A percentile compares a stretch with the other conserved stretches of the same genome.
Evolutionary conservation across 352 stramenopile species (phyloP).

Genomic region (Phytophthora ohioensis): DNA sequence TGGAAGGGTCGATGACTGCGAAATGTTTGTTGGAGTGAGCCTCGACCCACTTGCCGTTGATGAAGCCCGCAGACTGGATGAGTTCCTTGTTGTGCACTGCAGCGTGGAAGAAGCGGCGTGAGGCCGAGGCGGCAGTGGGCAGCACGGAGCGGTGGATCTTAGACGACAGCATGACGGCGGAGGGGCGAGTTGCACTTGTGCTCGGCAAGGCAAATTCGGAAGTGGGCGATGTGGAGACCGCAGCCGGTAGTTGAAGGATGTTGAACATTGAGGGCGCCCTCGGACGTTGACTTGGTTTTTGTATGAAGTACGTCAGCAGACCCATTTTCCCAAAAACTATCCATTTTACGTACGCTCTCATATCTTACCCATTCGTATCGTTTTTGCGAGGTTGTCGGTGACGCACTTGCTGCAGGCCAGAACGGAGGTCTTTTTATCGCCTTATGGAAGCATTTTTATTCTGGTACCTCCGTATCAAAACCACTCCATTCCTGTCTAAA

Average conservation of each 20-base stretch:
- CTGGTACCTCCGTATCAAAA: no score
- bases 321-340: neutral
- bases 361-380: neutral
- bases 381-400: neutral
- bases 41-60: slow-evolving; percentile 82
- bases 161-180: slow-evolving; percentile 36
- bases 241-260: neutral
- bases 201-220: slow-evolving; percentile 32
- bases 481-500: no score
- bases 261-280: slow-evolving; percentile 7
- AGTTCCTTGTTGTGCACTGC: slow-evolving; percentile 72
- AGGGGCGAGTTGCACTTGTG: neutral
- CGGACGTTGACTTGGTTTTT: slow-evolving; percentile 20
- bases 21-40: slow-evolving; percentile 64
- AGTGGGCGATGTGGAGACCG: slow-evolving; percentile 28
- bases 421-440: no score
- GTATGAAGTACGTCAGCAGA: slow-evolving; percentile 50
- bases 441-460: no score
- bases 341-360: slow-evolving; percentile 31
- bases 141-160: slow-evolving; percentile 42
- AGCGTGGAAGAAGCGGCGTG: slow-evolving; percentile 56
- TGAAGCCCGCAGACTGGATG: slow-evolving; percentile 80
- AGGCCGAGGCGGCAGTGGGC: slow-evolving; percentile 18
- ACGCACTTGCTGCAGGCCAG: no score
- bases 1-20: slow-evolving; percentile 79